Base-by-base conservation (phyloP, 768 basidiomycete species). In the Boletus sensibilis region DNA sequence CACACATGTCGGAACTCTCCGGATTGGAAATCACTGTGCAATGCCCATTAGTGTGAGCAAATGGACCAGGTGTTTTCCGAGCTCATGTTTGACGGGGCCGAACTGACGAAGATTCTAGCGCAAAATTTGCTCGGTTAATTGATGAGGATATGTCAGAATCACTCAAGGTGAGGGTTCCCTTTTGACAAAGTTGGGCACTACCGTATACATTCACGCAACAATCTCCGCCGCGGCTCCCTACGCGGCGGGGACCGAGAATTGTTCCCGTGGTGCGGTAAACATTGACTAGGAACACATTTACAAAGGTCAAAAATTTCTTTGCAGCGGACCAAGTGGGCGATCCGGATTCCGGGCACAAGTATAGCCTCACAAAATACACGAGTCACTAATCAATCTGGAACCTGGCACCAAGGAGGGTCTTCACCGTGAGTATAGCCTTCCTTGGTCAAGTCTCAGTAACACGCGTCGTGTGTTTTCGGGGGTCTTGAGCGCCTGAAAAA, bases 371-470 rank as follows among this genome's bases (percentile, higher is more conserved):
- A 61, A 56, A 58, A 56, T 37, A 64, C 64, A 65, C 56, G 62
- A 54, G 60, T 61, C 53, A 51, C 33, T 34, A 44, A 45, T 45
- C 44, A 45, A 54, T 60, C 53, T 52, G 50, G 52, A 44, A 63
- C 56, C 50, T 60, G 50, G 57, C 33, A 53, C 46, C 53, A 35
- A 35, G 46, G 52, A 52, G 38, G 55, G 55, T 43, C 47, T 62
- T 59, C 56, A 59, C 59, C 58, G 54, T 61, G 62, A 72, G 68
- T 67, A 68, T 72, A 70, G 53, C 66, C 68, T 64, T 67, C 62
- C 63, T 57, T 60, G 69, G 67, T 37, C 56, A 59, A 58, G 58
- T 33, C 53, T 64, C 59, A 59, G 62, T 60, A 61, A 70, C 64
- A 69, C 45, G 68, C 59, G 60, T 55, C 38, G 55, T 69, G 64